Conservation (phyloP, 2,329 filamentous ascomycete species). For the Exophiala mesophila region DNA sequence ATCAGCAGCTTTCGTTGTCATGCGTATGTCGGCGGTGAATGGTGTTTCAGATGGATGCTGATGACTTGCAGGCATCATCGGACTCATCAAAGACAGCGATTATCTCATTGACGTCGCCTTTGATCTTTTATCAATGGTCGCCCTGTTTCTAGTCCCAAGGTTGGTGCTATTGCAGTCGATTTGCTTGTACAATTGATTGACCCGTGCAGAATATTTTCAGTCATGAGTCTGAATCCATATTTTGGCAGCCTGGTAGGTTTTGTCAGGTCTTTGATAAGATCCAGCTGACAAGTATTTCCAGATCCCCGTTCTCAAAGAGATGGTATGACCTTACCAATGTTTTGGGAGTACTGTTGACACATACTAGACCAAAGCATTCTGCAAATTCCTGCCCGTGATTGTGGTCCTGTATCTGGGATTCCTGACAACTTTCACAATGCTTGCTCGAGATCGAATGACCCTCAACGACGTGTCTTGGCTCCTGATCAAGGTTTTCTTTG, state of each 20-base stretch:
- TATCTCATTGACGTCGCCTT: conserved; percentile 73
- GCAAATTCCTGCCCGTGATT: conserved; percentile 75
- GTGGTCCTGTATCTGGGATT: conserved; percentile 82
- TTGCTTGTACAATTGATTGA: conserved; percentile 10
- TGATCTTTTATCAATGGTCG: conserved; percentile 83
- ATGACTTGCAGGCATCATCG: conserved; percentile 54
- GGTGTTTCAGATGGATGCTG: too few relatives aligned
- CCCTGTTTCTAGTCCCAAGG: conserved; percentile 79
- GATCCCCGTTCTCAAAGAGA: conserved; percentile 87
- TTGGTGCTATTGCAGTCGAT: conserved; percentile 27
- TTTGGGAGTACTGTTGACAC: conserved; percentile 3
- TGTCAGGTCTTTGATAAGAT: too few relatives aligned
- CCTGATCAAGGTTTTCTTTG: conserved; percentile 59
- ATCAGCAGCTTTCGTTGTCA: conserved; percentile 63
- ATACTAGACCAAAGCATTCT: conserved; percentile 69
- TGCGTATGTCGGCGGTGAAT: conserved; percentile 62
- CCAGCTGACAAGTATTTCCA: conserved; percentile 26
- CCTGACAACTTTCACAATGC: conserved; percentile 67
- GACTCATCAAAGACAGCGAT: conserved; percentile 56
- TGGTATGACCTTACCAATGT: conserved; percentile 50
- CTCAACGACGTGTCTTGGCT: conserved; percentile 56
- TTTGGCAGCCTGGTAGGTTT: conserved; percentile 67
- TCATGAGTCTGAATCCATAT: conserved; percentile 81
- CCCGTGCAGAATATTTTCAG: conserved; percentile 65
- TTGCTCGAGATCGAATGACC: conserved; percentile 54